Evolutionary conservation across 192 early-diverging fungal species (phyloP).

Genomic region (Helicostylum pulchrum): DNA sequence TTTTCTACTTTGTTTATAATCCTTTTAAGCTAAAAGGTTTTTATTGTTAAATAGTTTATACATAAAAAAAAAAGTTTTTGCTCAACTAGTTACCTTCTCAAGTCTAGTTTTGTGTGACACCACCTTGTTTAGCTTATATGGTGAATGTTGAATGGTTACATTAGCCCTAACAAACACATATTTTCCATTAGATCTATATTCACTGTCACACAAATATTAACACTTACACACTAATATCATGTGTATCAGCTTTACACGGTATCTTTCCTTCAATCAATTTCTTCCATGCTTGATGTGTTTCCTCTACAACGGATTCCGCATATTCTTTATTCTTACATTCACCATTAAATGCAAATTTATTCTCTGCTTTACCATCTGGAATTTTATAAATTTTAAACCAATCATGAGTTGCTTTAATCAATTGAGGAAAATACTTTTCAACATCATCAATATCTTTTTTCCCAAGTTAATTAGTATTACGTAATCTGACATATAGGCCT

Average conservation of each 20-base stretch:
- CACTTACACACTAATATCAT: slow-evolving; percentile 23
- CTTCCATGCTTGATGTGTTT: slow-evolving; percentile 94
- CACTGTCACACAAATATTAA: not conserved
- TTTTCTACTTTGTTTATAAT: not conserved
- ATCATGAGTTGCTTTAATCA: slow-evolving; percentile 94
- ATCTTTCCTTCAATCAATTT: slow-evolving; percentile 57
- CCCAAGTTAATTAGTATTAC: not conserved
- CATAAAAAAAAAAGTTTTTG: too few species aligned
- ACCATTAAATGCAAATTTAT: slow-evolving; percentile 97
- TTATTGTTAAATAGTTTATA: too few species aligned
- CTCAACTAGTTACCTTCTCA: slow-evolving; percentile 6
- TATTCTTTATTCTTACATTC: slow-evolving; percentile 83
- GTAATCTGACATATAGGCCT: not conserved
- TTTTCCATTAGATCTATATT: too few species aligned
- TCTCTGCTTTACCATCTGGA: slow-evolving; percentile 99
- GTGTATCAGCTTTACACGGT: slow-evolving; percentile 11
- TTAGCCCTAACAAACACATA: slow-evolving; percentile 23
- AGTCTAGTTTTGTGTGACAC: slow-evolving; percentile 2
- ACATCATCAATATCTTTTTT: slow-evolving; percentile 91
- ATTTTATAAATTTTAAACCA: slow-evolving; percentile 99
- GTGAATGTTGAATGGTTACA: slow-evolving; percentile 19
- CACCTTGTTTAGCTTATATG: slow-evolving; percentile 12
- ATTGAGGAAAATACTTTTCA: slow-evolving; percentile 92
- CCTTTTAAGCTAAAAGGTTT: not conserved
- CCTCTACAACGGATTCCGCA: slow-evolving; percentile 81